Evolutionary conservation across 2,329 filamentous ascomycete species (phyloP).

Genomic region (Magnaporthales sp.): DNA sequence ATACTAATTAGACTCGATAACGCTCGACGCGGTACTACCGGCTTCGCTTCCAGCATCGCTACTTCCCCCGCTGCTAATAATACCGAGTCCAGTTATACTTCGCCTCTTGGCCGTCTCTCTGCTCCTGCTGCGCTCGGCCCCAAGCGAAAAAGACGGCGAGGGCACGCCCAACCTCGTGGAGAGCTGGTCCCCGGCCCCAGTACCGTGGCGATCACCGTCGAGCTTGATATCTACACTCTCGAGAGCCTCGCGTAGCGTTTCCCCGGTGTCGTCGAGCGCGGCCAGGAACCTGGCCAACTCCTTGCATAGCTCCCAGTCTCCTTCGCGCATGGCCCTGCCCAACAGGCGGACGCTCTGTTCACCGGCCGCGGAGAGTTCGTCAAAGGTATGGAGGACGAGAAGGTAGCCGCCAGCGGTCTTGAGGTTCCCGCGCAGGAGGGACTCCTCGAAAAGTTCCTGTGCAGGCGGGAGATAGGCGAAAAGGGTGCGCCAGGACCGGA

Average conservation of each 20-base stretch:
- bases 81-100: slow-evolving; percentile 2
- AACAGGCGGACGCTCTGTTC: slow-evolving; percentile 77
- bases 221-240: slow-evolving; percentile 44
- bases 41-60: background rate
- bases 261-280: slow-evolving; percentile 79
- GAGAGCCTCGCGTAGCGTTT: slow-evolving; percentile 66
- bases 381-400: slow-evolving; percentile 81
- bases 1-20: background rate
- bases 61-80: background rate
- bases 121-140: slow-evolving; percentile 3
- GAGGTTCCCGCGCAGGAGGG: slow-evolving; percentile 71
- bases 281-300: slow-evolving; percentile 93
- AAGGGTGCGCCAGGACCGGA: slow-evolving; percentile 87
- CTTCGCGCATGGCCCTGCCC: slow-evolving; percentile 69
- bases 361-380: slow-evolving; percentile 59
- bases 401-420: slow-evolving; percentile 96
- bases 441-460: slow-evolving; percentile 88
- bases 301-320: slow-evolving; percentile 92
- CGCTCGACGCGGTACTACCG: background rate
- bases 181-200: background rate
- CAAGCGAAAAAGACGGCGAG: background rate
- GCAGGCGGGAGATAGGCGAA: slow-evolving; percentile 88
- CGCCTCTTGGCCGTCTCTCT: slow-evolving; percentile 1
- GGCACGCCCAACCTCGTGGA: background rate
- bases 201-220: slow-evolving; percentile 16